Evolutionary conservation across 208 protist genomes (phyloP), one percentile per base, ranked within the genome.

Genomic region (Crithidia mellificae): DNA sequence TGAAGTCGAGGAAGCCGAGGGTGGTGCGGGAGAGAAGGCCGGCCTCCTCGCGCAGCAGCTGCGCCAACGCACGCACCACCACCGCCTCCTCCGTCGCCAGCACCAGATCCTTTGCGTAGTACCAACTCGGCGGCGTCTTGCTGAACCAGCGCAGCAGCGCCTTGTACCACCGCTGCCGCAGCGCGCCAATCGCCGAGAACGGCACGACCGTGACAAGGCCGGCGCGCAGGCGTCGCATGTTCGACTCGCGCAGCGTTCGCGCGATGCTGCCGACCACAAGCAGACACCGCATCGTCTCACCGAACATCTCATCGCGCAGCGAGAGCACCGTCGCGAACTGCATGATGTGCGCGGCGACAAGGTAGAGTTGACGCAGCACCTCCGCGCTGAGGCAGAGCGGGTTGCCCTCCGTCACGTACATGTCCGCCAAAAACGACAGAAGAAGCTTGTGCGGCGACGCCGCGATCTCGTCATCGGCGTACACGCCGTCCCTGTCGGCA

Each of bases 91-190:
- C 72, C 24, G 57, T 57, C 29, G 79, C 84, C 56, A 74, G 75
- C 32, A 62, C 61, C 39, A 72, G 78, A 63, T 91, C 78, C 34
- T 66, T 67, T 24, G 85, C 80, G 65, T 90, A 90, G 68, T 92
- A 93, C 87, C 87, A 95, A 12, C 80, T 85, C 34, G 87, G 87
- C 44, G 87, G 90, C 34, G 54, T 77, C 72, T 87, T 84, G 43
- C 76, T 82, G 72, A 95, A 93, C 90, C 90, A 95, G 53, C 83
- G 90, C 65, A 95, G 75, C 46, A 93, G 74, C 49, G 63, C 80
- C 54, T 65, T 72, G 64, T 95, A 95, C 68, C 75, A 90, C 20
- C 83, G 81, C 74, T 92, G 85, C 20, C 87, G 87, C 72, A 93
- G 73, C 49, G 71, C 73, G 12, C 80, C 85, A 57, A 95, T 76